Evolutionary conservation across 495 filamentous ascomycete genomes (phyloP).

Genomic region (Podospora pseudocomata): DNA sequence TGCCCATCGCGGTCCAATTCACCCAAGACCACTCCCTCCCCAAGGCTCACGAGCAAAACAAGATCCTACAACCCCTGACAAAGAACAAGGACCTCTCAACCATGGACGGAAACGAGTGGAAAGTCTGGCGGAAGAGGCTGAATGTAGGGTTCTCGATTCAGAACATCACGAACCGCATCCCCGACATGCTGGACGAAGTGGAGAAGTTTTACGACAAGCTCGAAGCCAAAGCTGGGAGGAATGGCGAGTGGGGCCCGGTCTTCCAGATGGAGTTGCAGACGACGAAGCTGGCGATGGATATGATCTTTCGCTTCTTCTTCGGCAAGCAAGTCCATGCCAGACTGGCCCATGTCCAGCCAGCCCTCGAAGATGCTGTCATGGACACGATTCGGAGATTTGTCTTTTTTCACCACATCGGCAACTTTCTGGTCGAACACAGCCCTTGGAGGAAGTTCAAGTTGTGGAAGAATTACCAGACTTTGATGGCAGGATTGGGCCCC

Average conservation of each 20-base stretch:
- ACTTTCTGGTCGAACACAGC: not conserved
- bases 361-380: not conserved
- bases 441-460: not conserved
- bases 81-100: slow-evolving; percentile 31
- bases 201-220: slow-evolving; percentile 32
- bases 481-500: not conserved
- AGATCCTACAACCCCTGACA: slow-evolving; percentile 23
- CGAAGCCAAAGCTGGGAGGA: slow-evolving; percentile 12
- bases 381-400: not conserved
- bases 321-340: not conserved
- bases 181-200: slow-evolving; percentile 38
- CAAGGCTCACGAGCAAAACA: not conserved
- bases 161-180: slow-evolving; percentile 37
- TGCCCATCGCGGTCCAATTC: not conserved
- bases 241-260: slow-evolving; percentile 32
- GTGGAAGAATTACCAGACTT: not conserved
- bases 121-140: slow-evolving; percentile 36
- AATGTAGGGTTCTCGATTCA: slow-evolving; percentile 39
- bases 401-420: not conserved
- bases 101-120: slow-evolving; percentile 38
- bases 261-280: slow-evolving; percentile 33
- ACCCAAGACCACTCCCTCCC: not conserved
- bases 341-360: not conserved
- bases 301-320: slow-evolving; percentile 27
- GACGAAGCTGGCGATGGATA: slow-evolving; percentile 36